Evolutionary conservation across 2,329 filamentous ascomycete genomes (phyloP).

Genomic region (Dothistroma pini): DNA sequence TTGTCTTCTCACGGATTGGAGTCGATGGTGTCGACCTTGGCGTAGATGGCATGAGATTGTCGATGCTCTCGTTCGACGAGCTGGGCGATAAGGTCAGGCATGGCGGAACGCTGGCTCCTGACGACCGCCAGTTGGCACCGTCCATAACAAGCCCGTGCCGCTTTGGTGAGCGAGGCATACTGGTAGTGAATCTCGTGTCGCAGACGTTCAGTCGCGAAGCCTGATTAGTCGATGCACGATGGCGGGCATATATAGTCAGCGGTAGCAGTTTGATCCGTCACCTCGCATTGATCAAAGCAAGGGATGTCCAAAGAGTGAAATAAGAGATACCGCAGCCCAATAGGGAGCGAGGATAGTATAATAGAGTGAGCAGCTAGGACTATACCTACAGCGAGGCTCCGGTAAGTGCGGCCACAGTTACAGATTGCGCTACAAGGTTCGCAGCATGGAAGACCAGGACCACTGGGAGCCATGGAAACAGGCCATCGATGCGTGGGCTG

Average conservation of each 20-base stretch:
- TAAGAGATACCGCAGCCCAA: neutral
- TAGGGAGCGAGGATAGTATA: slow-evolving; percentile 5
- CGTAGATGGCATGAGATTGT: slow-evolving; percentile 9
- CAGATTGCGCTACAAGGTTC: slow-evolving; percentile 4
- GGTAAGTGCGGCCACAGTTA: neutral
- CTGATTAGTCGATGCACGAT: neutral
- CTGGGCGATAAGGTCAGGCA: slow-evolving; percentile 13
- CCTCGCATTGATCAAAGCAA: slow-evolving; percentile 12
- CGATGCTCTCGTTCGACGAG: slow-evolving; percentile 13
- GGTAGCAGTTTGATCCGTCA: neutral
- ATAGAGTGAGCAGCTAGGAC: slow-evolving; percentile 5
- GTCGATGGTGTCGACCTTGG: slow-evolving; percentile 4
- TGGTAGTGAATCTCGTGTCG: neutral
- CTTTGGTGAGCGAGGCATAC: slow-evolving; percentile 15
- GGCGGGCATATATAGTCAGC: neutral
- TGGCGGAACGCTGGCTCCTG: slow-evolving; percentile 2
- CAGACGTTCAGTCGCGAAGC: neutral
- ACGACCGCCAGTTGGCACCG: slow-evolving; percentile 13
- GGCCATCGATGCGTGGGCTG: neutral
- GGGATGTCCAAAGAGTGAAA: neutral
- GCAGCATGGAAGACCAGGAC: slow-evolving; percentile 4
- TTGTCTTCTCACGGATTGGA: neutral
- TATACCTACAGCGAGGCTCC: slow-evolving; percentile 7
- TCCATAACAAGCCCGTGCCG: slow-evolving; percentile 18
- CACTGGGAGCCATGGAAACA: slow-evolving; percentile 9